Evolutionary conservation across 169 alveolate species (phyloP).

Genomic region (Ichthyophthirius multifiliis): DNA sequence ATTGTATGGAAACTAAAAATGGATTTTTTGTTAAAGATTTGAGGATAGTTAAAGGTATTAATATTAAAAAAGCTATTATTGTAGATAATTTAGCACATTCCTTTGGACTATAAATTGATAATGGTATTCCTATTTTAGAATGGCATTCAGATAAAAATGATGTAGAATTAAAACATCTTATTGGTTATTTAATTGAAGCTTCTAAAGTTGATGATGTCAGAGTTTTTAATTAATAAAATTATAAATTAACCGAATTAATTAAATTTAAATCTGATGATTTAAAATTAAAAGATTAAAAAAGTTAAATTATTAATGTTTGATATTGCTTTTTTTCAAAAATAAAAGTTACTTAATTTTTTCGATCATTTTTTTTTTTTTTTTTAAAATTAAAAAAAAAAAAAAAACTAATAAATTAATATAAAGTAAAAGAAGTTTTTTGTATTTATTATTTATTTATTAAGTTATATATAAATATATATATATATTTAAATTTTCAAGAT

Average conservation of each 20-base stretch:
- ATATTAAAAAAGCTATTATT: slow-evolving; percentile 40
- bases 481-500: too few relatives aligned
- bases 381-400: too few relatives aligned
- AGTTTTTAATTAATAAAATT: slow-evolving; percentile 20
- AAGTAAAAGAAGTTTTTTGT: too few relatives aligned
- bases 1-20: slow-evolving; percentile 50
- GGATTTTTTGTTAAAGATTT: slow-evolving; percentile 68
- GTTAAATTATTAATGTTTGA: too few relatives aligned
- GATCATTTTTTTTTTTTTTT: too few relatives aligned
- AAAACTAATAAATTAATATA: too few relatives aligned
- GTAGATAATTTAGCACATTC: slow-evolving; percentile 63
- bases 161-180: slow-evolving; percentile 47
- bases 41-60: slow-evolving; percentile 55
- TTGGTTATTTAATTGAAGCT: slow-evolving; percentile 38
- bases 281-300: too few relatives aligned
- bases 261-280: neutral
- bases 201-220: slow-evolving; percentile 48
- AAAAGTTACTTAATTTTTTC: too few relatives aligned
- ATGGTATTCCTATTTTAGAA: slow-evolving; percentile 71
- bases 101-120: slow-evolving; percentile 55
- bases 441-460: too few relatives aligned
- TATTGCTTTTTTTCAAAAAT: too few relatives aligned
- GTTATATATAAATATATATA: too few relatives aligned
- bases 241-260: neutral
- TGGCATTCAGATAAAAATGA: slow-evolving; percentile 56